A percentile compares a stretch with the other conserved stretches of the same genome.
These are phyloP conservation scores for Oryza longistaminata DNA, from an alignment of 176 grass and related monocot species.

Conservation along the genomic window DNA sequence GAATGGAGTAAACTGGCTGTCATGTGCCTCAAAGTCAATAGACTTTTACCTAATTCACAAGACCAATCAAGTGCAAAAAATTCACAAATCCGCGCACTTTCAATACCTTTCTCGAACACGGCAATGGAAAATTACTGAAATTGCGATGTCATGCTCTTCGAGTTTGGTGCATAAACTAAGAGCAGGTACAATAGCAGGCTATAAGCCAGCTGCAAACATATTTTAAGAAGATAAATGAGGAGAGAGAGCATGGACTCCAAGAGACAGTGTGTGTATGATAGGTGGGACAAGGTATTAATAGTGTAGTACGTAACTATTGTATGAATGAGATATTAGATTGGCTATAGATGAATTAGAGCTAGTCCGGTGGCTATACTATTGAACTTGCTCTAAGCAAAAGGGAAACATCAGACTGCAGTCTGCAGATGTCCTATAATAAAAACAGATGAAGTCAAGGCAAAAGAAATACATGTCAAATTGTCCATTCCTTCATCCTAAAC, in stretches of 20 bases:
- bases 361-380: no score
- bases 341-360: no score
- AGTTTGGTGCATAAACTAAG: not conserved
- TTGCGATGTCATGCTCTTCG: not conserved
- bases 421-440: not conserved
- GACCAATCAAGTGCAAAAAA: not conserved
- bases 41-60: not conserved
- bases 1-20: conserved; percentile 10
- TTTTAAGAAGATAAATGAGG: no score
- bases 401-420: not conserved
- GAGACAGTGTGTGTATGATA: no score
- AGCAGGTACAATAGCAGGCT: no score
- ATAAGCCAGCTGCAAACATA: no score
- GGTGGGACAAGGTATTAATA: no score
- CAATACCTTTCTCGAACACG: not conserved
- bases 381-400: no score
- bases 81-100: not conserved
- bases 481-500: not conserved
- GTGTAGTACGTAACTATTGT: no score
- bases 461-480: not conserved
- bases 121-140: not conserved
- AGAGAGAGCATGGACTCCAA: no score
- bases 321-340: no score
- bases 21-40: conserved; percentile 4
- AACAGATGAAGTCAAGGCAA: not conserved